phyloP scores from a whole-genome alignment of 1,284 basidiomycete species.

The Papiliotrema laurentii region DNA sequence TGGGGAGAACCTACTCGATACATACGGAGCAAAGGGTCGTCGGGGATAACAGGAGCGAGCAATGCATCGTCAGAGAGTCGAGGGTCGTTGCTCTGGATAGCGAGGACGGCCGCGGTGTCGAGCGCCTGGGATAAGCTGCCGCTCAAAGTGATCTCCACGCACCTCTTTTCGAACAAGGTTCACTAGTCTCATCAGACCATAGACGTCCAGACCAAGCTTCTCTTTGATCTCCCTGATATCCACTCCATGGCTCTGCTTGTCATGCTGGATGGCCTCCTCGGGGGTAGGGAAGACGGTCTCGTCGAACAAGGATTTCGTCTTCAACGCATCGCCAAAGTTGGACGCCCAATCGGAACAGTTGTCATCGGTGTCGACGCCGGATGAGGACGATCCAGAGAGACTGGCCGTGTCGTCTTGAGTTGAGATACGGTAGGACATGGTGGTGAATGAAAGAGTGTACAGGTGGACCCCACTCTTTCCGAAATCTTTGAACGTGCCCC shows the following conservation, averaged over 20 bases:
- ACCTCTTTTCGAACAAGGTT: conserved; percentile 79
- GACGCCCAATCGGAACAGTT: conserved; percentile 41
- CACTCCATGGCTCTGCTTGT: conserved; percentile 55
- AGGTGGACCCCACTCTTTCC: neutral
- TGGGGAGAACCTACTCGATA: neutral
- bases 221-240: conserved; percentile 23
- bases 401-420: neutral
- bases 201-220: conserved; percentile 55
- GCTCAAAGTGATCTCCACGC: conserved; percentile 6
- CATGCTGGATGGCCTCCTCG: conserved; percentile 61
- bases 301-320: conserved; percentile 76
- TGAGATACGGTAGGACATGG: conserved; percentile 3
- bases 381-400: neutral
- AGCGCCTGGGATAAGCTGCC: conserved; percentile 9
- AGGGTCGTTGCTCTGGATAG: conserved; percentile 57
- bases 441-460: neutral
- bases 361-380: conserved; percentile 16
- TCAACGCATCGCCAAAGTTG: conserved; percentile 33
- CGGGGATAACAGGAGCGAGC: conserved; percentile 69
- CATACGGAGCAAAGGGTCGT: conserved; percentile 84
- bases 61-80: conserved; percentile 70
- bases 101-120: conserved; percentile 44
- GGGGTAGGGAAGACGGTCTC: conserved; percentile 60
- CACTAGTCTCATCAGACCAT: conserved; percentile 71
- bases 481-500: neutral